phyloP scores from a whole-genome alignment of 1,284 basidiomycete species.

The Puccinia novopanici region DNA sequence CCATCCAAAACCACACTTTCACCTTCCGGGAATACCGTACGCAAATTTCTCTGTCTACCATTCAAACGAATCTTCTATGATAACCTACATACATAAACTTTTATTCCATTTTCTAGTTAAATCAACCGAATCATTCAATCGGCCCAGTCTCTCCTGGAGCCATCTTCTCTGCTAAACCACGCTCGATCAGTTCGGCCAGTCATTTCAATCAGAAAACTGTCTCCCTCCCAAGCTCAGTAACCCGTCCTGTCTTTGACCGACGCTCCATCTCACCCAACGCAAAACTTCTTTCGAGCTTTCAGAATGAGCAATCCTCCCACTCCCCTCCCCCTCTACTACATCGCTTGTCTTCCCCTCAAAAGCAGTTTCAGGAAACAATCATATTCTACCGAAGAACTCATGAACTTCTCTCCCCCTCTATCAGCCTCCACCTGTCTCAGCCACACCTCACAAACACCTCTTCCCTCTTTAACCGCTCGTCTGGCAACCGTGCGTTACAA shows the following conservation, averaged over 20 bases:
- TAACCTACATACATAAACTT: background rate
- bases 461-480: background rate
- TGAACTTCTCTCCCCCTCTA: too few relatives aligned
- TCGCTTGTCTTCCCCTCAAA: too few relatives aligned
- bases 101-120: background rate
- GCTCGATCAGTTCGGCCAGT: background rate
- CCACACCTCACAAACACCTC: background rate
- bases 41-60: background rate
- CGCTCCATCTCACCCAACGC: constrained; percentile 43
- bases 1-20: background rate
- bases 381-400: too few relatives aligned
- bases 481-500: constrained; percentile 13
- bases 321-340: background rate
- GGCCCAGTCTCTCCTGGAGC: background rate
- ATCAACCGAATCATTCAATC: background rate
- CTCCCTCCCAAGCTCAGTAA: constrained; percentile 1
- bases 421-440: background rate
- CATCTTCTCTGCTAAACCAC: background rate
- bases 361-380: too few relatives aligned
- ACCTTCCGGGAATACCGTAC: background rate
- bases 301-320: background rate
- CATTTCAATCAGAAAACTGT: background rate
- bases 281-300: constrained; percentile 11
- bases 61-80: background rate
- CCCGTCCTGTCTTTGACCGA: background rate